Evolutionary conservation across 139 green algal species (phyloP).

Genomic region (Chlorella sp.): DNA sequence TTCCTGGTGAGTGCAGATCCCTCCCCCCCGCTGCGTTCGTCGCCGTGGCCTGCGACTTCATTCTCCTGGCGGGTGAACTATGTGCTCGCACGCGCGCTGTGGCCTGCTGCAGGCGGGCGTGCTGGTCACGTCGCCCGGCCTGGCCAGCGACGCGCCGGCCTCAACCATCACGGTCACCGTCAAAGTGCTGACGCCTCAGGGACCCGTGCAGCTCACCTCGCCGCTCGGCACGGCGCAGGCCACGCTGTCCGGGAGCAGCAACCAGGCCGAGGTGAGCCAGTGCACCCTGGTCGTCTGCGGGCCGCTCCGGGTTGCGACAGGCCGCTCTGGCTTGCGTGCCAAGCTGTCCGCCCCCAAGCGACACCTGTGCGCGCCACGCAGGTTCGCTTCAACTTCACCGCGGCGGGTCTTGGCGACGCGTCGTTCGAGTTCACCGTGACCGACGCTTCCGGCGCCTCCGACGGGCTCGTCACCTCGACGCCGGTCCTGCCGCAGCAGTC

Average conservation of each 20-base stretch:
- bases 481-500: slow-evolving; percentile 31
- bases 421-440: slow-evolving; percentile 17
- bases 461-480: slow-evolving; percentile 15
- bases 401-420: slow-evolving; percentile 14
- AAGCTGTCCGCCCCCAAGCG: too few species aligned
- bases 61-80: too few species aligned
- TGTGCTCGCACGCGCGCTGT: too few species aligned
- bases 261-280: slow-evolving; percentile 1
- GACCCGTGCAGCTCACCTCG: neutral
- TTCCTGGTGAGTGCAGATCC: slow-evolving; percentile 47
- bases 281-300: too few species aligned
- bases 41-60: too few species aligned
- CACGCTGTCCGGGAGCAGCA: neutral
- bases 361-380: too few species aligned
- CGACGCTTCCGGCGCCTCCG: neutral
- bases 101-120: slow-evolving; percentile 12
- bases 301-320: too few species aligned
- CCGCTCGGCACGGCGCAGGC: slow-evolving; percentile 4
- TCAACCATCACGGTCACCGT: neutral
- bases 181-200: neutral
- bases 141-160: neutral
- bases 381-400: slow-evolving; percentile 37
- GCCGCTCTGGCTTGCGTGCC: too few species aligned
- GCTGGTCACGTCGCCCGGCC: neutral
- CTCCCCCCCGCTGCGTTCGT: too few species aligned